Evolutionary conservation across 208 protist species (phyloP), one percentile per base, ranked within the genome.

Genomic region (Leptomonas pyrrhocoris): DNA sequence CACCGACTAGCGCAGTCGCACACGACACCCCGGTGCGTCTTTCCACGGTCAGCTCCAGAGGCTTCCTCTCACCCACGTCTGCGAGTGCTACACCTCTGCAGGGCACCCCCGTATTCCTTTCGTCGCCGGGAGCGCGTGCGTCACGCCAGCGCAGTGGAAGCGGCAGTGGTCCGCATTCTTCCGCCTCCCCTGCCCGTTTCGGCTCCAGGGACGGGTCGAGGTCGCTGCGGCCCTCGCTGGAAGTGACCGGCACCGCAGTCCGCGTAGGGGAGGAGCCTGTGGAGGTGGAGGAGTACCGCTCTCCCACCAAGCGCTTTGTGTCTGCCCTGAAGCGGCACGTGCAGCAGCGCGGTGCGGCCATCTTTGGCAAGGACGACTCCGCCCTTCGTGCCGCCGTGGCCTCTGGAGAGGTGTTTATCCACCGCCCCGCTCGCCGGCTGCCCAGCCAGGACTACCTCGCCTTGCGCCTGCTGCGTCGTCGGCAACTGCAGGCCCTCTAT

Each of bases 361-460:
- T 64, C 45, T 51, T 69, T 53, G 18, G 51, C 36, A 0, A 36
- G n/a, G 49, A 61, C 18, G 28, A 23, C 28, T 6, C 25, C 71
- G 31, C 50, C 6, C 27, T 77, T 21, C 28, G 27, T 12, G 45
- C 42, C 8, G 76, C 69, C 27, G 34, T 77, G 50, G 42, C 36
- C 42, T 57, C 38, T 9, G 76, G 70, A 36, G 66, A 82, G 43
- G 71, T 78, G 31, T 74, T 66, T 60, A 30, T 53, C 50, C 59
- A 70, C 56, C 59, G 27, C 31, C 18, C 73, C 18, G 40, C 63
- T 2, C 43, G 18, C n/a, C 49, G 27, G 23, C 51, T 68, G 51
- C 64, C 64, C 5, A 60, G 38, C 12, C 74, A 74, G 40, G 63
- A 79, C 34, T 40, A 56, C 53, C 56, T 73, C 45, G 73, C 73